phyloP scores from a whole-genome alignment of 768 basidiomycete genomes.

The Pleurotus eryngii region DNA sequence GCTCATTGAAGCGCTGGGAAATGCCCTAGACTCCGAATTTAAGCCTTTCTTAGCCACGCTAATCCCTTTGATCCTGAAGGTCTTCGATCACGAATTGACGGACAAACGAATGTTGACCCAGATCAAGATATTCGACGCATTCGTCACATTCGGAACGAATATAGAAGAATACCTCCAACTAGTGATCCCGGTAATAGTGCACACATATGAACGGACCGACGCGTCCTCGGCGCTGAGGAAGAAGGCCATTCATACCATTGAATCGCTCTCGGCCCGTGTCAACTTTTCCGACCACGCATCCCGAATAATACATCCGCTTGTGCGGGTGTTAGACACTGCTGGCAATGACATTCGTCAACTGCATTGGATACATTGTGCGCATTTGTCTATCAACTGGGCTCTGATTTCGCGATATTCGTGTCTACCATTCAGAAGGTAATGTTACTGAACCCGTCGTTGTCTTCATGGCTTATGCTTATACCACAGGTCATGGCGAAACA shows the following conservation, averaged over 20 bases:
- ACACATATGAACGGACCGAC: constrained; percentile 82
- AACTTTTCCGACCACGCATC: constrained; percentile 99
- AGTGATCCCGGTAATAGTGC: constrained; percentile 91
- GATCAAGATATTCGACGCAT: constrained; percentile 91
- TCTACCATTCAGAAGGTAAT: constrained; percentile 94
- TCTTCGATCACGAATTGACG: constrained; percentile 84
- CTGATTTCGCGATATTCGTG: constrained; percentile 97
- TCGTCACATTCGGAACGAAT: constrained; percentile 92
- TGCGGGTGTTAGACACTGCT: constrained; percentile 73
- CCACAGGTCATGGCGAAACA: constrained; percentile 27
- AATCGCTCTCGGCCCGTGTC: constrained; percentile 84
- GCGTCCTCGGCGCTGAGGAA: constrained; percentile 74
- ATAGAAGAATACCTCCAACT: constrained; percentile 98
- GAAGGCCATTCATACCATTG: constrained; percentile 87
- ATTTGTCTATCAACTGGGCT: constrained; percentile 87
- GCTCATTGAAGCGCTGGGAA: constrained; percentile 88
- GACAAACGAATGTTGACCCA: constrained; percentile 78
- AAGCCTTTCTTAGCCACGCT: constrained; percentile 92
- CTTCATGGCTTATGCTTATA: background rate
- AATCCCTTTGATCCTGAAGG: constrained; percentile 83
- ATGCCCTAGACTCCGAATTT: constrained; percentile 94
- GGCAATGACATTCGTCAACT: constrained; percentile 79
- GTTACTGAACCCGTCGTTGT: background rate
- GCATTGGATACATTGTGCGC: constrained; percentile 95
- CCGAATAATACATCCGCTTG: constrained; percentile 92